Conservation (phyloP, 2,329 filamentous ascomycete genomes). For the Beauveria caledonica region DNA sequence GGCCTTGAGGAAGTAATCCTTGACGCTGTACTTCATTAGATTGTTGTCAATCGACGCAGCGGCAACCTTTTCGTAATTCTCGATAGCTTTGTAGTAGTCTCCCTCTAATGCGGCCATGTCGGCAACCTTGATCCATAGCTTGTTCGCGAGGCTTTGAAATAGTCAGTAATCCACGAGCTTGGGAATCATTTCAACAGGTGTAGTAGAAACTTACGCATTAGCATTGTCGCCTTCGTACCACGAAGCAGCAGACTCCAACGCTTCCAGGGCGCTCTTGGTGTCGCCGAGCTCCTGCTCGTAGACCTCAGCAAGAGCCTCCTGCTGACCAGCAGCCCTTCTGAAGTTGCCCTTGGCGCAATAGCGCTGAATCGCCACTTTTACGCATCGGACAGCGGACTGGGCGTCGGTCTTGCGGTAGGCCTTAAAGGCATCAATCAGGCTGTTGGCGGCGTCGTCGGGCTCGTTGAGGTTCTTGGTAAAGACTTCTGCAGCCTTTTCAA, state of each 20-base stretch:
- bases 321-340: slow-evolving; percentile 79
- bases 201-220: slow-evolving; percentile 54
- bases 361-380: slow-evolving; percentile 72
- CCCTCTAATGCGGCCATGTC: slow-evolving; percentile 74
- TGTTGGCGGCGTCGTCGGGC: slow-evolving; percentile 85
- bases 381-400: slow-evolving; percentile 70
- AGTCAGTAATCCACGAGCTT: background rate
- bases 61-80: slow-evolving; percentile 77
- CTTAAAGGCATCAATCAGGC: slow-evolving; percentile 86
- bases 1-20: slow-evolving; percentile 91
- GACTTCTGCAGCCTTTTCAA: slow-evolving; percentile 77
- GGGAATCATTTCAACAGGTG: no score
- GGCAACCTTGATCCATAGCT: slow-evolving; percentile 85
- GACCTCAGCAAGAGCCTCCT: slow-evolving; percentile 80
- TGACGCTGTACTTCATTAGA: slow-evolving; percentile 87
- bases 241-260: slow-evolving; percentile 75
- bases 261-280: slow-evolving; percentile 66
- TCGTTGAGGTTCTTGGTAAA: slow-evolving; percentile 78
- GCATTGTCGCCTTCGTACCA: slow-evolving; percentile 90
- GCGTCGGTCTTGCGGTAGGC: slow-evolving; percentile 82
- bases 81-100: slow-evolving; percentile 78
- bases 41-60: slow-evolving; percentile 75
- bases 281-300: slow-evolving; percentile 78
- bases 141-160: slow-evolving; percentile 69
- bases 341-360: slow-evolving; percentile 89